Conservation (phyloP, 768 basidiomycete genomes). For the Boletus eberwhitei region DNA sequence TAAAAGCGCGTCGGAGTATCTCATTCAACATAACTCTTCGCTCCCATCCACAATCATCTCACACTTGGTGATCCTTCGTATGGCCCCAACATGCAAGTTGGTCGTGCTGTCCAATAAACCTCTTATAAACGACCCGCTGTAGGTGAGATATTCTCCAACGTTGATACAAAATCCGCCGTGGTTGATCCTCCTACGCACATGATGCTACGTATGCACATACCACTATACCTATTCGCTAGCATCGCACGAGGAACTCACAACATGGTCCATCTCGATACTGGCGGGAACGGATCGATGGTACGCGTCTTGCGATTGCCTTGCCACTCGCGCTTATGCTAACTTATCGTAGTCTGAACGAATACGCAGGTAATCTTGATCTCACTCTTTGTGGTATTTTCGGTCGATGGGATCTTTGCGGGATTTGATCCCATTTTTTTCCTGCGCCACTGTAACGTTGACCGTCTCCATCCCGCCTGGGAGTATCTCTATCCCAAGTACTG, state of each 20-base stretch:
- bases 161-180: not conserved
- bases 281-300: constrained; percentile 19
- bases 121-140: not conserved
- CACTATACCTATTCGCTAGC: not conserved
- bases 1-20: no score
- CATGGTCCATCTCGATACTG: constrained; percentile 14
- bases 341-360: constrained; percentile 11
- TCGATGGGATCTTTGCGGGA: not conserved
- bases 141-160: constrained; percentile 20
- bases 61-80: constrained; percentile 8
- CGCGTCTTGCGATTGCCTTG: not conserved
- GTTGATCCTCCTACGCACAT: not conserved
- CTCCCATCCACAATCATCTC: no score
- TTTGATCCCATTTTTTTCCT: constrained; percentile 21
- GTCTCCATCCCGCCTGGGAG: constrained; percentile 20
- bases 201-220: constrained; percentile 2
- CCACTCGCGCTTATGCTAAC: not conserved
- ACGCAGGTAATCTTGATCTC: constrained; percentile 11
- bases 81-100: constrained; percentile 15
- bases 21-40: no score
- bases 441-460: constrained; percentile 19
- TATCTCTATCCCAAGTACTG: constrained; percentile 20
- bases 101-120: not conserved
- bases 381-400: not conserved
- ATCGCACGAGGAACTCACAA: constrained; percentile 21